Conservation (phyloP, 495 filamentous ascomycete species). For the Rhizodiscina lignyota region DNA sequence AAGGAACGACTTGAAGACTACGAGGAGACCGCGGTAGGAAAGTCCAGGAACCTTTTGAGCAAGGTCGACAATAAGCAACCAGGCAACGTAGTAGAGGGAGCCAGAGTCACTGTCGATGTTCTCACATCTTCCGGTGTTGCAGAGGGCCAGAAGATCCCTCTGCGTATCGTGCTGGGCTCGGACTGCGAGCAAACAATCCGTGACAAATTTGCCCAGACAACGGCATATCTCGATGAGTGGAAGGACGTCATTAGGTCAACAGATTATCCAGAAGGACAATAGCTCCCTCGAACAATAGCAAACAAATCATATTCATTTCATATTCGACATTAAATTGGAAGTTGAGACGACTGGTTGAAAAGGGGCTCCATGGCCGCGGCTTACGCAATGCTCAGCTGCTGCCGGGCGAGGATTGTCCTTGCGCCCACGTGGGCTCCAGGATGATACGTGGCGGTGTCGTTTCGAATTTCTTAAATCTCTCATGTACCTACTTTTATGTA, state of each 20-base stretch:
- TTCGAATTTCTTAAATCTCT: no score
- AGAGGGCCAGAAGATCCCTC: slow-evolving; percentile 23
- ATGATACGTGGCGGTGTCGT: no score
- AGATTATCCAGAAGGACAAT: slow-evolving; percentile 18
- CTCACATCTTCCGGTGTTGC: slow-evolving; percentile 24
- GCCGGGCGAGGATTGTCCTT: no score
- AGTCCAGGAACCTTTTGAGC: slow-evolving; percentile 3
- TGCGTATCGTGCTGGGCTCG: slow-evolving; percentile 28
- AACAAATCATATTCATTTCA: no score
- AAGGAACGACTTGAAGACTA: slow-evolving; percentile 10
- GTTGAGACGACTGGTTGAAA: no score
- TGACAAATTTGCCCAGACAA: slow-evolving; percentile 18
- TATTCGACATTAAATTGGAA: no score
- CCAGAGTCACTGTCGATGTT: slow-evolving; percentile 29
- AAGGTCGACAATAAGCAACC: slow-evolving; percentile 20
- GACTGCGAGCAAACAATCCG: slow-evolving; percentile 24
- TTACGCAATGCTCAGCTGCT: no score
- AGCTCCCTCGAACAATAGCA: no score
- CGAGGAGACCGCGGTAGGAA: slow-evolving; percentile 5
- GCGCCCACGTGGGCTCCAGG: no score
- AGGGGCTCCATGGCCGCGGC: no score
- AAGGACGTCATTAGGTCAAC: slow-evolving; percentile 21
- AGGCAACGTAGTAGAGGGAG: slow-evolving; percentile 33
- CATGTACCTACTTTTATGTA: no score
- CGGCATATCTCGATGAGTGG: slow-evolving; percentile 25